Percentiles rank a stretch among this genome's conserved stretches.
These are phyloP conservation scores for Irpex sp. DNA, from an alignment of 1,284 basidiomycete genomes.

Conservation along the genomic window DNA sequence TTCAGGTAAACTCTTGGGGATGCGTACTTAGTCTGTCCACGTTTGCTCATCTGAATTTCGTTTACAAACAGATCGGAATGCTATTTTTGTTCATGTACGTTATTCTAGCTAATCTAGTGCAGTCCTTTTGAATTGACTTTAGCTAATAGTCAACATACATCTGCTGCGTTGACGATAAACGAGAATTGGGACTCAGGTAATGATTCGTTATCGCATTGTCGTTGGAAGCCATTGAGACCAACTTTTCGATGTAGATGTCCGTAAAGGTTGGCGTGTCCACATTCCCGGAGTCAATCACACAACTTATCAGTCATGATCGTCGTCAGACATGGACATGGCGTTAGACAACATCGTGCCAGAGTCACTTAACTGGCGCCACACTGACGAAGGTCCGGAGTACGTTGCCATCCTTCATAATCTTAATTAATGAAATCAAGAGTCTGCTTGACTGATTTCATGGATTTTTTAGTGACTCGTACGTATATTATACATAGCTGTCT, in stretches of 20 bases:
- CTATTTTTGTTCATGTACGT: conserved; percentile 73
- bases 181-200: conserved; percentile 78
- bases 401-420: conserved; percentile 17
- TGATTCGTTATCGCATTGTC: background rate
- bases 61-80: conserved; percentile 55
- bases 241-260: conserved; percentile 44
- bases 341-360: conserved; percentile 89
- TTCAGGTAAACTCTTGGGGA: conserved; percentile 44
- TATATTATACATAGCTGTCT: background rate
- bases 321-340: conserved; percentile 78
- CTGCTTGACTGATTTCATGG: background rate
- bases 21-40: background rate
- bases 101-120: background rate
- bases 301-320: conserved; percentile 5
- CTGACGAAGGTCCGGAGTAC: conserved; percentile 88
- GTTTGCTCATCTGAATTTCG: background rate
- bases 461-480: conserved; percentile 66
- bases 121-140: background rate
- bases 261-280: conserved; percentile 38
- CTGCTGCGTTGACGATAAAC: conserved; percentile 85
- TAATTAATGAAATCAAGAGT: no score
- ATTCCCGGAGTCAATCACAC: background rate
- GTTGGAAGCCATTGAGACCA: background rate
- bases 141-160: conserved; percentile 79
- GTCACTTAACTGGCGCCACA: conserved; percentile 82